A percentile compares a stretch with the other conserved stretches of the same genome.
Evolutionary conservation across 2,329 filamentous ascomycete genomes (phyloP).

Genomic region (Cladosporium colombiae): DNA sequence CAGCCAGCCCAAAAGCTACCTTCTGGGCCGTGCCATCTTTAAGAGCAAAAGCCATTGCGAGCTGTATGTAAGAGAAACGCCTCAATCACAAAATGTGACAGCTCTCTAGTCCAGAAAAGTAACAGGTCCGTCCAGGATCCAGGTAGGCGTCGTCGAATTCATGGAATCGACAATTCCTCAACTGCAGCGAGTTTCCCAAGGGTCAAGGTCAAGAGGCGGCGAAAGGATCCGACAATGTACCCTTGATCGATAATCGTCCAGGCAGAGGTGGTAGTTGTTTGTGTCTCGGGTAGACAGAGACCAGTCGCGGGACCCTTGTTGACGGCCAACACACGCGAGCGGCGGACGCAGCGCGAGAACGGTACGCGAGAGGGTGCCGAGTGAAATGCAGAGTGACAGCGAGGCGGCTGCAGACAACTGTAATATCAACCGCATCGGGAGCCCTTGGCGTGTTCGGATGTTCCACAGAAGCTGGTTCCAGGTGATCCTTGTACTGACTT

Average conservation of each 20-base stretch:
- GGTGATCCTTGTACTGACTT: conserved; percentile 19
- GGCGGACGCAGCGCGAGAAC: conserved; percentile 18
- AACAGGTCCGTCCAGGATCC: conserved; percentile 19
- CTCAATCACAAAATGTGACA: conserved; percentile 14
- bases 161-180: conserved; percentile 20
- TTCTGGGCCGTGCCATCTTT: conserved; percentile 12
- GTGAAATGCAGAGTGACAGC: conserved; percentile 11
- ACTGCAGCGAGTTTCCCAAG: conserved; percentile 16
- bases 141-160: conserved; percentile 10
- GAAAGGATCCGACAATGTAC: conserved; percentile 4
- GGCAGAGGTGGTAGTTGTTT: conserved; percentile 10
- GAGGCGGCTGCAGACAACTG: conserved; percentile 20
- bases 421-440: conserved; percentile 19
- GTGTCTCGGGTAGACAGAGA: conserved; percentile 18
- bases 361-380: conserved; percentile 16
- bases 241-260: conserved; percentile 2
- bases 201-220: conserved; percentile 8
- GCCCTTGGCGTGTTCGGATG: conserved; percentile 18
- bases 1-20: conserved; percentile 17
- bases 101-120: conserved; percentile 3
- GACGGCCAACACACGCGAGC: conserved; percentile 13
- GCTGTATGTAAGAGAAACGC: conserved; percentile 1
- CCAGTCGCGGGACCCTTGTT: conserved; percentile 14
- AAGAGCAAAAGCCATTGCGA: conserved; percentile 16
- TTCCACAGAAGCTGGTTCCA: conserved; percentile 19